Evolutionary conservation across 2,329 filamentous ascomycete genomes (phyloP).

Genomic region (Scopulariopsis brevicaulis): DNA sequence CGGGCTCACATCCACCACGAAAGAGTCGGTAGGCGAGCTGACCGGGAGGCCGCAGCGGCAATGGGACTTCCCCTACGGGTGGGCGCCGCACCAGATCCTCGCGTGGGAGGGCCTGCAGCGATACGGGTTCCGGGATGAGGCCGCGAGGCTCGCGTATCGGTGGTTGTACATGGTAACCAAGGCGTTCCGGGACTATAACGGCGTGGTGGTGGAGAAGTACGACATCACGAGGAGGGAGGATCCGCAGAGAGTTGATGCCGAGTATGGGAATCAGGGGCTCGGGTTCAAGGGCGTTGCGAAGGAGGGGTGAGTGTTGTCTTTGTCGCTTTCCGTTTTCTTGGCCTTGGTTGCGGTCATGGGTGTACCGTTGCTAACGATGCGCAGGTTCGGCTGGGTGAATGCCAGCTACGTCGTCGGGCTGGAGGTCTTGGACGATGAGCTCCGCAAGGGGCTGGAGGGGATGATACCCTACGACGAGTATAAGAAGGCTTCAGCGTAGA

Average conservation of each 20-base stretch:
- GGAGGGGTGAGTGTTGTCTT: conserved; percentile 64
- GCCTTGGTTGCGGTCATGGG: neutral
- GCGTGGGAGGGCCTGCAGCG: conserved; percentile 89
- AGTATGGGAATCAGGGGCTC: conserved; percentile 93
- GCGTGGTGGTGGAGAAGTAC: conserved; percentile 97
- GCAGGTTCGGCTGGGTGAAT: conserved; percentile 96
- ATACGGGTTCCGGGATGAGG: conserved; percentile 86
- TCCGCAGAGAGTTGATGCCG: conserved; percentile 87
- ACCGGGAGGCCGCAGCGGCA: conserved; percentile 87
- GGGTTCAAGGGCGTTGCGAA: conserved; percentile 94
- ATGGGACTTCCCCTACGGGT: conserved; percentile 97
- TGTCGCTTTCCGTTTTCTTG: neutral
- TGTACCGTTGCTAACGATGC: neutral
- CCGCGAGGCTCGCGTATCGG: conserved; percentile 82
- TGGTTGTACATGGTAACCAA: conserved; percentile 99
- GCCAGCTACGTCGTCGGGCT: conserved; percentile 93
- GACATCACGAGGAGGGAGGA: conserved; percentile 85
- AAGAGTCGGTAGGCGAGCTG: conserved; percentile 73
- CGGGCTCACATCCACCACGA: conserved; percentile 79
- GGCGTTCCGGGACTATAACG: conserved; percentile 96
- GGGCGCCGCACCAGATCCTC: conserved; percentile 97
- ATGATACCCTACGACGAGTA: conserved; percentile 80
- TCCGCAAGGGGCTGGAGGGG: conserved; percentile 78
- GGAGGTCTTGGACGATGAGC: conserved; percentile 78
- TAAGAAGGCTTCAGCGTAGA: conserved; percentile 23